A percentile compares a stretch with the other conserved stretches of the same genome.
These are phyloP conservation scores for Chamaecrista fasciculata DNA, from an alignment of 306 rosid species.

Conservation along the genomic window DNA sequence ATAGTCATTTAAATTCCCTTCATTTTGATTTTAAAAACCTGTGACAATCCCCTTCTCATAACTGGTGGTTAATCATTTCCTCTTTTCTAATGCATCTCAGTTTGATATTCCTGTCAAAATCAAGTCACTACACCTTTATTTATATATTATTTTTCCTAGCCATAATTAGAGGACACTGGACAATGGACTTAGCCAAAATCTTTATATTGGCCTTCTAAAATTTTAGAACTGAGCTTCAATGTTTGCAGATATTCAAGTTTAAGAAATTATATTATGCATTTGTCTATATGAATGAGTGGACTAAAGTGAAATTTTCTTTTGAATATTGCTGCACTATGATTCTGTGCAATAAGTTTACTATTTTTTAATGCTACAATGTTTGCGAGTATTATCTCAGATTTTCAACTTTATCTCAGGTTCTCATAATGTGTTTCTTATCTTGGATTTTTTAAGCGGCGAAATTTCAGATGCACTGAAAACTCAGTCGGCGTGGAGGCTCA, in stretches of 20 bases:
- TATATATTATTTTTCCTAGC: too few species aligned
- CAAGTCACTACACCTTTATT: not conserved
- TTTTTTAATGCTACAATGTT: slow-evolving; percentile 8
- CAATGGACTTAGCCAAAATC: not conserved
- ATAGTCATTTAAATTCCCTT: not conserved
- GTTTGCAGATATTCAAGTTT: not conserved
- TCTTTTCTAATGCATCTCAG: not conserved
- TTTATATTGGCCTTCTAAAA: not conserved
- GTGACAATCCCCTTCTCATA: not conserved
- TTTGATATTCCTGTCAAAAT: not conserved
- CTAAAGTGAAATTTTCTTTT: slow-evolving; percentile 15
- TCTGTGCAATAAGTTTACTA: not conserved
- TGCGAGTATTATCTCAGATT: slow-evolving; percentile 9
- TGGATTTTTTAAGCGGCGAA: slow-evolving; percentile 74
- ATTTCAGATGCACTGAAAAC: slow-evolving; percentile 83
- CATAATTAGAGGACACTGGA: too few species aligned
- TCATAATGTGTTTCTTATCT: slow-evolving; percentile 38
- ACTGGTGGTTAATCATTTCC: not conserved
- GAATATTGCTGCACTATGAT: not conserved
- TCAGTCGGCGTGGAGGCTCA: slow-evolving; percentile 92
- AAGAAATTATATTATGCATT: not conserved
- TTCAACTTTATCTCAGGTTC: slow-evolving; percentile 37
- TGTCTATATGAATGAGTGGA: not conserved
- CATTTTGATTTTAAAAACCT: not conserved
- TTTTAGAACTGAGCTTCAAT: slow-evolving; percentile 1